Base-by-base conservation (phyloP, 2,329 filamentous ascomycete genomes). In the Fonsecaea pedrosoi region DNA sequence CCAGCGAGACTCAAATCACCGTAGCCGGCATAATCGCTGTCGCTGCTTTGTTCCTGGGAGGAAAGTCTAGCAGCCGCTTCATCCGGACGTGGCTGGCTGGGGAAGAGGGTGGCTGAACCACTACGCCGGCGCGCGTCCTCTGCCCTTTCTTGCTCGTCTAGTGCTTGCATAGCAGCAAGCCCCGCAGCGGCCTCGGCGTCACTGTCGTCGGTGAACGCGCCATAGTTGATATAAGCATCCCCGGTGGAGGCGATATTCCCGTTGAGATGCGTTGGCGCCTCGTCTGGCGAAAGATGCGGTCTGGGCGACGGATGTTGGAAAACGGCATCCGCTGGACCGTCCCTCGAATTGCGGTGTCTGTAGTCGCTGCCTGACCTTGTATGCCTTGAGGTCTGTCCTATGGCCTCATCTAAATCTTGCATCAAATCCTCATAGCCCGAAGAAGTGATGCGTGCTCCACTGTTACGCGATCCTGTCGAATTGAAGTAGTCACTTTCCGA, bases 161-260 rank as follows among this genome's bases (percentile, higher is more conserved):
- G 93, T 79, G 94, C 87, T 66, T 89, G 88, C 85, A 98, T 88
- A 71, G 93, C 93, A 75, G 91, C 86, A 60, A 96, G 81, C 15
- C 95, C 94, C 67, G 92, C 92, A 45, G 90, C 89, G 21, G 91
- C 94, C 77, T 97, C 94, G 0, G 91, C 88, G 75, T 98, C 94
- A 75, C 92, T 96, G 58, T 96, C 92, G 62, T 94, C 90, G 69
- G 83, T 83, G 72, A 84, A 84, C 5, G 80, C 80, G 67, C 79
- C 80, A 66, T 82, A 81, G 67, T 82, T 81, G 45, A 81, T 77
- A 65, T 80, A 79, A 59, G 82, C 76, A 62, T 81, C 79, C 3
- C 78, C 80, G 4, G 81, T 82, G 4, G 80, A 74, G 69, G 80
- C 75, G 74, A 82, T 75, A 68, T 81, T 80, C 2, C 82, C 84